phyloP scores from a whole-genome alignment of 148 eudicot genomes.

The Chenopodium berlandieri region DNA sequence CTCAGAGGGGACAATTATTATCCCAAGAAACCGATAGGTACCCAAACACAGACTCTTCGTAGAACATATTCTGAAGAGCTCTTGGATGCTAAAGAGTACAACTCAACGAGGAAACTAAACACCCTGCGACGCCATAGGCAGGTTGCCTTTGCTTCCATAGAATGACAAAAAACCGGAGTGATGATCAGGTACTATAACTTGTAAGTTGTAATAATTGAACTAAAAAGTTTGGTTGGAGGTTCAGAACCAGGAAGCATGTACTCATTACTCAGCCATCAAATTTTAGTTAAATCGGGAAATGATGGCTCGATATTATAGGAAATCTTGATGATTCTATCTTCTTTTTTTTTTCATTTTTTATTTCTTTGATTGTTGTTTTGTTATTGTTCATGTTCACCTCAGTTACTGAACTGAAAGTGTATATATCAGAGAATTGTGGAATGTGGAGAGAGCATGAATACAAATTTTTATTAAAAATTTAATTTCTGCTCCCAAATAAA shows the following conservation, averaged over 20 bases:
- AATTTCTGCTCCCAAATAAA: background rate
- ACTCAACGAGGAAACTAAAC: conserved; percentile 56
- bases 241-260: background rate
- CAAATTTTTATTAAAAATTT: background rate
- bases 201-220: background rate
- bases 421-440: conserved; percentile 11
- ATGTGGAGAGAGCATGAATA: background rate
- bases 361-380: background rate
- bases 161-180: background rate
- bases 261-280: background rate
- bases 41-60: conserved; percentile 33
- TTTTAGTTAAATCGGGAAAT: background rate
- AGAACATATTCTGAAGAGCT: conserved; percentile 74
- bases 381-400: background rate
- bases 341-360: background rate
- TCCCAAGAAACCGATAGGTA: conserved; percentile 13
- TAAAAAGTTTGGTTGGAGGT: background rate
- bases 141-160: conserved; percentile 44
- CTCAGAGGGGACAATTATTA: conserved; percentile 45
- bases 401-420: background rate
- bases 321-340: background rate
- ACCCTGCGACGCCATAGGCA: conserved; percentile 42
- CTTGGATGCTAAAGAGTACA: conserved; percentile 66
- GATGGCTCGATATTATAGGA: background rate
- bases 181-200: background rate